Base-by-base conservation (phyloP, 495 filamentous ascomycete genomes). In the Penicillium cosmopolitanum region DNA sequence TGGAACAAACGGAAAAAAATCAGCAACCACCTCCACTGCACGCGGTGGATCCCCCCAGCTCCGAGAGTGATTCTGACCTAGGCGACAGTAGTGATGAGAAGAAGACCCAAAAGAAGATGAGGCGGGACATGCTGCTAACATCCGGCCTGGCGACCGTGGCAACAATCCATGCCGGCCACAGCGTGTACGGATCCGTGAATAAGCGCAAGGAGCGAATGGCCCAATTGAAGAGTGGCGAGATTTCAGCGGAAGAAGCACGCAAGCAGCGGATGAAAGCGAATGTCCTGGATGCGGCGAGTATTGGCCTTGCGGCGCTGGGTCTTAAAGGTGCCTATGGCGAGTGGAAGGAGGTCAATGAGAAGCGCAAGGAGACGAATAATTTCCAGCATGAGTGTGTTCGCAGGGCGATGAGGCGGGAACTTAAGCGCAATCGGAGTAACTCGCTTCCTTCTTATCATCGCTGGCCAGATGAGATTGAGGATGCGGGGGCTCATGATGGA, bases 91-190 rank as follows among this genome's bases (percentile, higher is more conserved):
- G 87, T 64, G 90, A 92, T 66, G 90, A 96, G 70, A 86, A 88
- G 66, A 84, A 87, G 66, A 77, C 82, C 58, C 80, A 81, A 19
- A 92, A 87, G 76, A 91, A 93, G 72, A 84, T 94, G 82, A 86
- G 85, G 80, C 86, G 88, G 73, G 94, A 96, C 73, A 89, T 93
- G 82, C 73, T 93, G 66, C 65, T 96, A 58, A 93, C 92, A 48
- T 86, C 91, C 43, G 91, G 92, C 46, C 74, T 97, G 64, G 93
- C 93, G 33, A 88, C 88, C 52, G 88, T 96, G 58, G 93, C 93
- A 55, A 94, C 93, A 36, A 92, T 96, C 61, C 92, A 96, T 74
- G 91, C 92, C 47, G 91, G 88, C 5, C 88, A 96, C 71, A 86
- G 82, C 56, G 82, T 96, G 55, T 90, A 93, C 74, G 81, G 84